Evolutionary conservation across 139 green algal species (phyloP), one percentile per base, ranked within the genome.

Genomic region (Zygnema cylindricum): DNA sequence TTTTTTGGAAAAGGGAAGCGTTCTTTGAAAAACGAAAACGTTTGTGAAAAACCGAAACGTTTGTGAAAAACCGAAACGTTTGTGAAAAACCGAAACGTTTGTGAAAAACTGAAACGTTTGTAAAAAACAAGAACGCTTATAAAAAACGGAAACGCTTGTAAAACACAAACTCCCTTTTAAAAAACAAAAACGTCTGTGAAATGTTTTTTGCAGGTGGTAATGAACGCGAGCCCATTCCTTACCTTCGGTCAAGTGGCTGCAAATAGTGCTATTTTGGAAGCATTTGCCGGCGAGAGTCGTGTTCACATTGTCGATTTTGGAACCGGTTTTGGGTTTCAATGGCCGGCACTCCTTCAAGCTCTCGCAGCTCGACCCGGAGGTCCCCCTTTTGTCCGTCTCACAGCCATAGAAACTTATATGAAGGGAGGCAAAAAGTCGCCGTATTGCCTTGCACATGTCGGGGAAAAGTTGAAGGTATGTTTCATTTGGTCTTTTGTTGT

Each of bases 301-400:
- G 69, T 88, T 36, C 83, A 88, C 83, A 84, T 88, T 35, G 57
- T 88, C 35, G 83, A 88, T 76, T 88, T 76, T 83, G 83, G 83
- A 23, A 85, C 81, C 23, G 83, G 83, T 16, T 76, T 83, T 54
- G 83, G 40, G 1, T 38, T 88, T 0, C 83, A 88, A 57, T 88
- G 83, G 83, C 83, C 57, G 0, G 33, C 83, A 16, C 69, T 88
- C 1, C 30, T 88, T 2, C 83, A 88, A 43, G 83, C 83, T 0
- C 83, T 88, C n/a, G 83, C 35, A 22, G 57, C 83, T 0, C 21
- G 83, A 25, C 83, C 83, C 0, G 57, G 83, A n/a, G 83, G 83
- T 0, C 83, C 83, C 1, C 83, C 83, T 1, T 32, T 73, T 76
- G 33, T 88, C 42, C 69, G 57, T 23, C n/a, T 88, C 1, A 88